phyloP scores from a whole-genome alignment of 805 yeast genomes.

The Barnettozyma botsteinii region DNA sequence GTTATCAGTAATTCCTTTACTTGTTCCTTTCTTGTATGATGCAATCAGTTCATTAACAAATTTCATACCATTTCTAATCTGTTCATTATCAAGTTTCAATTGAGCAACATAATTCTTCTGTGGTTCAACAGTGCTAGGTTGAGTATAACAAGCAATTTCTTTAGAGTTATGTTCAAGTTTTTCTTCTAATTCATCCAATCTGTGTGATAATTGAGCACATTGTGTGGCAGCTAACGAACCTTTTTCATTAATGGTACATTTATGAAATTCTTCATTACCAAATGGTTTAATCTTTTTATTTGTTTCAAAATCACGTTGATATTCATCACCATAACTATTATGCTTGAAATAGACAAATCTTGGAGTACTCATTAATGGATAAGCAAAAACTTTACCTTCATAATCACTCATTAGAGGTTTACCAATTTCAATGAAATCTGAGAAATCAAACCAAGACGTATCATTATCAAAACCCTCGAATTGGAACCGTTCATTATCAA shows the following conservation, averaged over 20 bases:
- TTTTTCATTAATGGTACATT: constrained; percentile 37
- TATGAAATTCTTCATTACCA: constrained; percentile 52
- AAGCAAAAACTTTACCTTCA: constrained; percentile 40
- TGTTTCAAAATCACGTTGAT: constrained; percentile 34
- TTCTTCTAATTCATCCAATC: constrained; percentile 14
- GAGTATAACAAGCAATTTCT: constrained; percentile 22
- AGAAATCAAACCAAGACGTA: constrained; percentile 52
- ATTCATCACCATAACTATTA: constrained; percentile 42
- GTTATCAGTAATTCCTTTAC: constrained; percentile 2
- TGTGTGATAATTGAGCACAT: constrained; percentile 28
- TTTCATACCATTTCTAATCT: constrained; percentile 18
- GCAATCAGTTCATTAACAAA: constrained; percentile 13
- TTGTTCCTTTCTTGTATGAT: constrained; percentile 8
- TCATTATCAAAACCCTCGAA: constrained; percentile 48
- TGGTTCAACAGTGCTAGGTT: constrained; percentile 20
- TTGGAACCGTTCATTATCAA: constrained; percentile 8
- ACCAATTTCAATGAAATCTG: constrained; percentile 57
- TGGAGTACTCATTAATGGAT: constrained; percentile 64
- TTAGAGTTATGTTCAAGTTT: constrained; percentile 31
- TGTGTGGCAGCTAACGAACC: constrained; percentile 43
- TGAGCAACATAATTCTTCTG: constrained; percentile 11
- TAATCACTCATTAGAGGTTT: constrained; percentile 32
- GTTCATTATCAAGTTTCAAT: constrained; percentile 21
- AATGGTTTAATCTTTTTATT: constrained; percentile 37
- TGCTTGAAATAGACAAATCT: constrained; percentile 64